Evolutionary conservation across 352 stramenopile species (phyloP).

Genomic region (Globisporangium abappressorium): DNA sequence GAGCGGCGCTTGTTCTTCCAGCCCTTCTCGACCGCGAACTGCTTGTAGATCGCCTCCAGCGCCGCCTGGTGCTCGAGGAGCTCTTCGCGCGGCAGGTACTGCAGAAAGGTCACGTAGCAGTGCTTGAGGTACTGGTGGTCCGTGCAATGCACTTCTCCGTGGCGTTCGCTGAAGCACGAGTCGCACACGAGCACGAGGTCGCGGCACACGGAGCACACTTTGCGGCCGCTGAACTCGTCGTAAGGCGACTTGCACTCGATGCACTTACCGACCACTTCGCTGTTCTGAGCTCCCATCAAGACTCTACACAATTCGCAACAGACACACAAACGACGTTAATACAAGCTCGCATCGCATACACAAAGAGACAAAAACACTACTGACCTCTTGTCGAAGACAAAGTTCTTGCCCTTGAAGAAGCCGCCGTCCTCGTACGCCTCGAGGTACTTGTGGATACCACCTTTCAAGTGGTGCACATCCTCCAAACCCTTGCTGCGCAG

Average conservation of each 20-base stretch:
- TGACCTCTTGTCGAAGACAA: slow-evolving; percentile 77
- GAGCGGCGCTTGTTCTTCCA: slow-evolving; percentile 71
- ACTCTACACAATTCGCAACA: slow-evolving; percentile 27
- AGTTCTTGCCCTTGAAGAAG: slow-evolving; percentile 78
- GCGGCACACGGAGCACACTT: slow-evolving; percentile 71
- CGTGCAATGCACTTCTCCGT: slow-evolving; percentile 69
- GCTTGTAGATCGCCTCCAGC: slow-evolving; percentile 50
- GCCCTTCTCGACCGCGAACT: slow-evolving; percentile 48
- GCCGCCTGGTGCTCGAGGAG: slow-evolving; percentile 40
- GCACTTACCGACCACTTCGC: slow-evolving; percentile 69
- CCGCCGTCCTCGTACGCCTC: slow-evolving; percentile 54
- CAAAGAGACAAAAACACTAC: slow-evolving; percentile 4
- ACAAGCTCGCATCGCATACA: background rate
- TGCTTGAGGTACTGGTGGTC: slow-evolving; percentile 73
- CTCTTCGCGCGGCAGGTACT: slow-evolving; percentile 50
- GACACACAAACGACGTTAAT: background rate
- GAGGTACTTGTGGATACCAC: slow-evolving; percentile 76
- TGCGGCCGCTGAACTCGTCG: slow-evolving; percentile 67
- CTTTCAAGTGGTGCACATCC: slow-evolving; percentile 66
- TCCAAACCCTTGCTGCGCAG: slow-evolving; percentile 51
- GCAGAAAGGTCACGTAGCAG: slow-evolving; percentile 69
- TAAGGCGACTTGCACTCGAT: slow-evolving; percentile 52
- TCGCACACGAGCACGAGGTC: slow-evolving; percentile 72
- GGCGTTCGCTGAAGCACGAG: slow-evolving; percentile 49
- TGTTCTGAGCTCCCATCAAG: slow-evolving; percentile 54